Base-by-base conservation (phyloP, 306 rosid species). In the Canavalia ensiformis region DNA sequence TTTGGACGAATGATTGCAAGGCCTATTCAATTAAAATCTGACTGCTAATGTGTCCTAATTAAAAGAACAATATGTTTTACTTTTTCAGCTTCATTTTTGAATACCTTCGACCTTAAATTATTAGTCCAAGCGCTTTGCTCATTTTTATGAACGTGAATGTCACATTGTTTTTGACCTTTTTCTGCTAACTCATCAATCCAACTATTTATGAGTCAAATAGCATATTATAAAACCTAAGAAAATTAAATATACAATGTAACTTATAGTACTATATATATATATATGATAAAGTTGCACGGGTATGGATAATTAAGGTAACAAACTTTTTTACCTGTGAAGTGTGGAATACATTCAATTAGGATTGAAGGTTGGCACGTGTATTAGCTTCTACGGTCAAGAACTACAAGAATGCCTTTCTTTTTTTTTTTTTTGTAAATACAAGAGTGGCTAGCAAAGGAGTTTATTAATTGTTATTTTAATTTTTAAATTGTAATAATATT, bases 171-270 rank as follows among this genome's bases (percentile, higher is more conserved):
- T 63, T 63, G 11, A 34, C 30, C 5, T 76, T 56, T 76, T 56
- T 49, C 18, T 76, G 10, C 31, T 76, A 34, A 63, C 50, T 76
- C 62, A 12, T 62, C 37, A 59, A 49, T 47, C 50, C 39, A 63
- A 63, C 72, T 33, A 34, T 62, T 47, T 47, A 10, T 35, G n/a
- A 47, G 81, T 63, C 72, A 76, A 18, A 76, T 41, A 8, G 30
- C 41, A 9, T 46, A 35, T 18, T 35, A 37, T 63, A 5, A 63
- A 5, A 1, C 11, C 30, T 0, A 12, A 63, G 10, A 11, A 49
- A 49, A 49, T 37, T 18, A 18, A 18, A 37, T 37, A 37, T 37
- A 37, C 4, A 37, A 37, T 4, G 41, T 37, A 4, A 2, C 41
- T 4, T 37, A 2, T 37, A 37, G 41, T 37, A 18, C 41, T 37